phyloP scores from a whole-genome alignment of 306 rosid genomes.

The Sphenostylis stenocarpa region DNA sequence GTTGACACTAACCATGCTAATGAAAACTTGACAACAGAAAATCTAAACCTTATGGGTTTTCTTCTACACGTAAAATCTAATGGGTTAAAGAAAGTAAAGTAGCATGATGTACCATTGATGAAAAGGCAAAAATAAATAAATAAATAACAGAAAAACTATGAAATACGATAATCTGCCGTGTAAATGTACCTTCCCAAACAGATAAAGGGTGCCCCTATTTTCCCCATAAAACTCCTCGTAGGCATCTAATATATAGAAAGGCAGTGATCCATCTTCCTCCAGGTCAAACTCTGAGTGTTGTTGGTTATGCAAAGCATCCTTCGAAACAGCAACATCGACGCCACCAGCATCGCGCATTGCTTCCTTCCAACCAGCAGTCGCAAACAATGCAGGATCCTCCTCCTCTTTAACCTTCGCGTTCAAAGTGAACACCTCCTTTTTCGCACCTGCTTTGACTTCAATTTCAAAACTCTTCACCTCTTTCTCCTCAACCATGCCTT shows the following conservation, averaged over 20 bases:
- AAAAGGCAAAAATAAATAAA: neutral
- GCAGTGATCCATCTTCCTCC: conserved; percentile 68
- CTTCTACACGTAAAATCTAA: neutral
- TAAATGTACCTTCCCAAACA: conserved; percentile 87
- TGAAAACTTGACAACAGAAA: neutral
- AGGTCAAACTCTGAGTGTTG: conserved; percentile 49
- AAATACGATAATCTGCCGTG: neutral
- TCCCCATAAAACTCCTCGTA: conserved; percentile 81
- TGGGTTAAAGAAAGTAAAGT: neutral
- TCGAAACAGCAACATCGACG: conserved; percentile 26
- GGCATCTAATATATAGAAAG: conserved; percentile 80
- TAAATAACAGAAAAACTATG: neutral
- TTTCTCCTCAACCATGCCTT: conserved; percentile 41
- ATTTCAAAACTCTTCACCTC: conserved; percentile 35
- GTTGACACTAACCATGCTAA: neutral
- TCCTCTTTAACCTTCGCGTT: conserved; percentile 73
- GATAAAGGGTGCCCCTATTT: conserved; percentile 75
- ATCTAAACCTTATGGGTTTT: neutral
- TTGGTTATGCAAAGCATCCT: conserved; percentile 38
- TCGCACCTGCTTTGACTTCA: conserved; percentile 36
- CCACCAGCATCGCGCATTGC: conserved; percentile 44
- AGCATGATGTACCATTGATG: neutral
- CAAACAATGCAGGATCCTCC: conserved; percentile 61
- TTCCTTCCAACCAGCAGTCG: conserved; percentile 79
- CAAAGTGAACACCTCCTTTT: conserved; percentile 58